Conservation (phyloP, 495 filamentous ascomycete genomes). For the Cenococcum geophilum region DNA sequence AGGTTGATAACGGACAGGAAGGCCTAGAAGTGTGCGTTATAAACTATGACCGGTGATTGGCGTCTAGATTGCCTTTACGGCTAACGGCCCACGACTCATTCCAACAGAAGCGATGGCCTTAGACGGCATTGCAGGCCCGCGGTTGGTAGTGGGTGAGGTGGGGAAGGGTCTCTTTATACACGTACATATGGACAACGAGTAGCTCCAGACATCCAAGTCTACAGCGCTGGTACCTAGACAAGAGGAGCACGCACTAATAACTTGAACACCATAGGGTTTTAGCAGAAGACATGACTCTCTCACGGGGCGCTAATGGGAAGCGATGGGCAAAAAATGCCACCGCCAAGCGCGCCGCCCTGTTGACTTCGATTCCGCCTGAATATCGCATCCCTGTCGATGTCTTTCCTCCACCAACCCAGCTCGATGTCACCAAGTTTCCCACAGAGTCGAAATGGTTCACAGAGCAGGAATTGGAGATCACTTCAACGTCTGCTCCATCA, state of each 20-base stretch:
- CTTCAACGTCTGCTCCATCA: constrained; percentile 17
- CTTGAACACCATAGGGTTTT: too few species aligned
- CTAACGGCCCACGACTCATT: not conserved
- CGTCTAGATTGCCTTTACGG: not conserved
- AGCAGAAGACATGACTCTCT: too few species aligned
- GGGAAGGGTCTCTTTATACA: not conserved
- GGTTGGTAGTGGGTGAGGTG: not conserved
- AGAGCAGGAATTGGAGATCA: constrained; percentile 28
- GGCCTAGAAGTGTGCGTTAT: not conserved
- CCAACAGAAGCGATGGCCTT: not conserved
- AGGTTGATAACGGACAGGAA: constrained; percentile 4
- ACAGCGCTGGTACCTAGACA: too few species aligned
- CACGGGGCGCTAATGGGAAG: not conserved
- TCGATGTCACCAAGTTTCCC: constrained; percentile 41
- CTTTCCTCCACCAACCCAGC: constrained; percentile 38
- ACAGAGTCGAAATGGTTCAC: constrained; percentile 38
- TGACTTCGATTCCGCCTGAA: constrained; percentile 39
- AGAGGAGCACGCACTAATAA: too few species aligned
- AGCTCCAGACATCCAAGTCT: not conserved
- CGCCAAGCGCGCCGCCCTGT: constrained; percentile 37
- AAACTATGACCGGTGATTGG: not conserved
- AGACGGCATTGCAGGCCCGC: not conserved
- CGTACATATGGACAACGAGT: not conserved
- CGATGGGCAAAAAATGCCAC: constrained; percentile 39
- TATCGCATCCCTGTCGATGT: constrained; percentile 41